Conservation (phyloP, 805 yeast genomes). For the Yarrowia porcina region DNA sequence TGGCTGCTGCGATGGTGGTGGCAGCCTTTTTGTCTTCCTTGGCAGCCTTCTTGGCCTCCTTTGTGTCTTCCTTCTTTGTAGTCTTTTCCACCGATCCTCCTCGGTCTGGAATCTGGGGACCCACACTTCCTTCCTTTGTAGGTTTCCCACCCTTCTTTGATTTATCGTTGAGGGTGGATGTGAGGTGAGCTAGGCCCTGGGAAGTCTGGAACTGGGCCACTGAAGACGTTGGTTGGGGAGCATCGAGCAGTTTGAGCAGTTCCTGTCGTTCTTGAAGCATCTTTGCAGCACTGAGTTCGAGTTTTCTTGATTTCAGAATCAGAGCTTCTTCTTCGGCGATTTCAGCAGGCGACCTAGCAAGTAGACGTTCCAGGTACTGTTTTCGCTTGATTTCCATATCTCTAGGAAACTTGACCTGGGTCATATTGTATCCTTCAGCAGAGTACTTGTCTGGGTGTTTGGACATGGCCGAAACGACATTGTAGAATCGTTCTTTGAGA, state of each 20-base stretch:
- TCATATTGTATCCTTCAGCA: constrained; percentile 33
- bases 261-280: constrained; percentile 80
- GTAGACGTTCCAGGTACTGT: constrained; percentile 67
- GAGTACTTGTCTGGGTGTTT: constrained; percentile 40
- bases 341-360: constrained; percentile 89
- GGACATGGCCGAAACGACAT: constrained; percentile 57
- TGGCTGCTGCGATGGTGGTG: constrained; percentile 30
- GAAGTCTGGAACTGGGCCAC: constrained; percentile 76
- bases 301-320: constrained; percentile 86
- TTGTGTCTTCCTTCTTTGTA: constrained; percentile 3
- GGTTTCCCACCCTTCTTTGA: constrained; percentile 53
- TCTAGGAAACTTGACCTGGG: constrained; percentile 57
- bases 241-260: constrained; percentile 72
- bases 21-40: constrained; percentile 32
- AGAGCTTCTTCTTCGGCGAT: constrained; percentile 96
- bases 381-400: constrained; percentile 76
- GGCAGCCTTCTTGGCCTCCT: constrained; percentile 28
- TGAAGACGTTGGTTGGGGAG: constrained; percentile 71
- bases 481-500: constrained; percentile 75
- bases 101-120: constrained; percentile 25
- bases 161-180: constrained; percentile 63
- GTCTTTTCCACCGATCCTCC: constrained; percentile 26
- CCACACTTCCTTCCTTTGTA: constrained; percentile 30
- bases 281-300: constrained; percentile 88
- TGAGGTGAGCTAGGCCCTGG: constrained; percentile 84